Evolutionary conservation across 495 filamentous ascomycete genomes (phyloP).

Genomic region (Darksidea phi): DNA sequence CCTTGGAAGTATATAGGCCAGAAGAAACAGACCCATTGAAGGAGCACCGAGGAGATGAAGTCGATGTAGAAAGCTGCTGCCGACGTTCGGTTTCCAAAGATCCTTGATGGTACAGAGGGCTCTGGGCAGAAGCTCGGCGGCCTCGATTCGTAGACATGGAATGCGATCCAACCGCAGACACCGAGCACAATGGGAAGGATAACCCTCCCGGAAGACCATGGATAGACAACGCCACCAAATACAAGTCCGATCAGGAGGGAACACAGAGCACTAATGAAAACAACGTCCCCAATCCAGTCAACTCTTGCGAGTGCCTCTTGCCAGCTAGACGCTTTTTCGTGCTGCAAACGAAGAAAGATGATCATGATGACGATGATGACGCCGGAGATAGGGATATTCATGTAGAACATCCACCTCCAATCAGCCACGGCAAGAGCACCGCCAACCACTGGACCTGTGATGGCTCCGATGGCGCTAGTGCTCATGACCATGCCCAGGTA

Average conservation of each 20-base stretch:
- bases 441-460: conserved; percentile 21
- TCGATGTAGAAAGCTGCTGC: conserved; percentile 2
- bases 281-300: conserved; percentile 14
- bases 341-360: conserved; percentile 1
- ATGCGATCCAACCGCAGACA: background rate
- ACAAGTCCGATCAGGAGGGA: conserved; percentile 8
- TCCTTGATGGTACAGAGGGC: conserved; percentile 2
- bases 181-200: conserved; percentile 21
- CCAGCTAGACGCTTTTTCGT: conserved; percentile 9
- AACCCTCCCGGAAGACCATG: conserved; percentile 18
- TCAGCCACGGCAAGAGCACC: conserved; percentile 7
- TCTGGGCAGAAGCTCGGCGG: conserved; percentile 8
- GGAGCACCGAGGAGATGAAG: conserved; percentile 9
- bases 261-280: conserved; percentile 3
- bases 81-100: conserved; percentile 21
- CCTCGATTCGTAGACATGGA: conserved; percentile 9
- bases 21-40: conserved; percentile 26
- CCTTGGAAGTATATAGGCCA: conserved; percentile 25
- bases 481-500: conserved; percentile 30
- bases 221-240: conserved; percentile 1
- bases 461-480: conserved; percentile 6
- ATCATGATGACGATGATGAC: background rate
- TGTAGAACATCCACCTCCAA: conserved; percentile 26
- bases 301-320: background rate
- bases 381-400: conserved; percentile 21